Evolutionary conservation across 225 moss, liverwort and hornwort species (phyloP).

Genomic region (Lunularia cruciata): DNA sequence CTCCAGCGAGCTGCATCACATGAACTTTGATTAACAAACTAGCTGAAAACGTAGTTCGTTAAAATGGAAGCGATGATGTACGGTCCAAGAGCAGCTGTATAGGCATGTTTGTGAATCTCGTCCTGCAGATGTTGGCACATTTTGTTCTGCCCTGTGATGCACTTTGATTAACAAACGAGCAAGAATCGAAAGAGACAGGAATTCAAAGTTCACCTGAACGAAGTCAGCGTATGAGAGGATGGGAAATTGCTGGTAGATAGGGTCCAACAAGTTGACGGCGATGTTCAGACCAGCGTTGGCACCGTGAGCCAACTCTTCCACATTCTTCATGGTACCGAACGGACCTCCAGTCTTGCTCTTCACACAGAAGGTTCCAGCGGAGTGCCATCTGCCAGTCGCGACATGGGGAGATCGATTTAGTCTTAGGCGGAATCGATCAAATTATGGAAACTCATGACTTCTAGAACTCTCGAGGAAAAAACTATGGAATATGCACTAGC

Average conservation of each 20-base stretch:
- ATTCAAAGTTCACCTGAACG: slow-evolving; percentile 51
- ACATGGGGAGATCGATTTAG: too few species aligned
- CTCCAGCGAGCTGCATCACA: slow-evolving; percentile 66
- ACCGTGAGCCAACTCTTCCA: slow-evolving; percentile 67
- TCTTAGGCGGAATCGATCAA: background rate
- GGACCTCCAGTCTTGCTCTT: slow-evolving; percentile 82
- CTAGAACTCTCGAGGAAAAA: background rate
- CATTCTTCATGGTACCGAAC: slow-evolving; percentile 79
- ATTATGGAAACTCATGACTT: too few species aligned
- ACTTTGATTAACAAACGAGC: too few species aligned
- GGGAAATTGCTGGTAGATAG: slow-evolving; percentile 37
- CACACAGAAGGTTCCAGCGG: slow-evolving; percentile 71
- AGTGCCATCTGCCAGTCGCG: slow-evolving; percentile 68
- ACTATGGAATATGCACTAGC: background rate
- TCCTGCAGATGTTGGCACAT: too few species aligned
- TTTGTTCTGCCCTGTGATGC: too few species aligned
- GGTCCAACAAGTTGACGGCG: slow-evolving; percentile 43
- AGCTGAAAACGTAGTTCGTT: too few species aligned
- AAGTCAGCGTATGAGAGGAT: slow-evolving; percentile 51
- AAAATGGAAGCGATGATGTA: too few species aligned
- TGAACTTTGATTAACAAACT: too few species aligned
- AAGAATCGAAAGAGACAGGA: too few species aligned
- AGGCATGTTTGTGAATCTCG: too few species aligned
- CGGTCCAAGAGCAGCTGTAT: too few species aligned
- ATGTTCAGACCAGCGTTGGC: slow-evolving; percentile 69